Conservation (phyloP, 805 yeast genomes). For the Brettanomyces nanus region DNA sequence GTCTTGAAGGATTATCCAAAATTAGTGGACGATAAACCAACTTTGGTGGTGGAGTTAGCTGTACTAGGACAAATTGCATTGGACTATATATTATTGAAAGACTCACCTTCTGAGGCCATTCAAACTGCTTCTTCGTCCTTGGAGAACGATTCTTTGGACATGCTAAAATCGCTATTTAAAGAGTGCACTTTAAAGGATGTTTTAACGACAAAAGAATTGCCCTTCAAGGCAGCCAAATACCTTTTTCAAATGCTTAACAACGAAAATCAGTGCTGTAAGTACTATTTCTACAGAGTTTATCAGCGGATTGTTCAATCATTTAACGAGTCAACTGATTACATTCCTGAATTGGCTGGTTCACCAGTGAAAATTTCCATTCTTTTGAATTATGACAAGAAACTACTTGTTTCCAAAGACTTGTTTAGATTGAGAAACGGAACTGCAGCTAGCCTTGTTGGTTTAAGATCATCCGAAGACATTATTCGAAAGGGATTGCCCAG, state of each 20-base stretch:
- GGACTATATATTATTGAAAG: slow-evolving; percentile 26
- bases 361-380: neutral
- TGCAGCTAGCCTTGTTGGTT: slow-evolving; percentile 60
- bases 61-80: slow-evolving; percentile 28
- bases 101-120: slow-evolving; percentile 21
- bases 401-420: slow-evolving; percentile 29
- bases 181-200: neutral
- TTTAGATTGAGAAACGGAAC: slow-evolving; percentile 50
- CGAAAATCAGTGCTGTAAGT: neutral
- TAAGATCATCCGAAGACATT: slow-evolving; percentile 32
- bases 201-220: neutral
- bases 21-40: slow-evolving; percentile 2
- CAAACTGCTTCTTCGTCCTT: slow-evolving; percentile 5
- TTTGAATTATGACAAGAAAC: slow-evolving; percentile 27
- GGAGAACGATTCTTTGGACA: neutral
- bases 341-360: neutral
- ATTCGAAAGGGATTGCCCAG: slow-evolving; percentile 35
- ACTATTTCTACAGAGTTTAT: neutral
- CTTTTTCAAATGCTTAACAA: neutral
- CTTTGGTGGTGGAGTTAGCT: slow-evolving; percentile 17
- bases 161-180: neutral
- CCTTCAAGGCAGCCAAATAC: neutral
- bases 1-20: neutral
- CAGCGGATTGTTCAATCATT: neutral
- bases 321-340: neutral